Conservation (phyloP, 2,329 filamentous ascomycete genomes). For the Cylindrodendrum hubeiense region DNA sequence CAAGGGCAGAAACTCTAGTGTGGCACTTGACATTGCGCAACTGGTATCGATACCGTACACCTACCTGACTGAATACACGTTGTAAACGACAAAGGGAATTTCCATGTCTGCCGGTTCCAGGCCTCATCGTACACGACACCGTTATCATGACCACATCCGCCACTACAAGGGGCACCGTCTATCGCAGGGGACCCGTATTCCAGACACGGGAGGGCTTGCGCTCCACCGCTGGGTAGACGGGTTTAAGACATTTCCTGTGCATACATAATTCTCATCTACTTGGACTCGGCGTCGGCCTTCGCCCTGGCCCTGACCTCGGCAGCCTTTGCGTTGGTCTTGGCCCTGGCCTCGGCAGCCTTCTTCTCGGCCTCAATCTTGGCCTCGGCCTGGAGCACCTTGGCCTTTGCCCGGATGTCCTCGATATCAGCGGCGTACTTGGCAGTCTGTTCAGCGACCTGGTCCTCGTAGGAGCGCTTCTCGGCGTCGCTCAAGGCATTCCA, state of each 20-base stretch:
- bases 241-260: background rate
- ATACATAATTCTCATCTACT: background rate
- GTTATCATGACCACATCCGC: background rate
- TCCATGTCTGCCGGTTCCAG: constrained; percentile 15
- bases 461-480: constrained; percentile 57
- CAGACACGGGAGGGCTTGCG: background rate
- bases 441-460: constrained; percentile 39
- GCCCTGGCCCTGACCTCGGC: background rate
- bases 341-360: constrained; percentile 14
- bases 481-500: constrained; percentile 59
- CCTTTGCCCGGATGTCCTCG: constrained; percentile 45
- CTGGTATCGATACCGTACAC: constrained; percentile 19
- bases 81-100: constrained; percentile 22
- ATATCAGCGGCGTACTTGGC: constrained; percentile 34
- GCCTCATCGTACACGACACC: constrained; percentile 16
- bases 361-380: constrained; percentile 41
- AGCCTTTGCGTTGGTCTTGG: background rate
- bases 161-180: background rate
- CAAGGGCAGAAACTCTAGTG: background rate
- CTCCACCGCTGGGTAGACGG: background rate
- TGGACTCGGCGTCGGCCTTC: constrained; percentile 4
- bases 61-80: constrained; percentile 23
- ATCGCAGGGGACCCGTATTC: constrained; percentile 16
- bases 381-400: constrained; percentile 43
- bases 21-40: constrained; percentile 2